These are phyloP conservation scores for Elsinoe necatrix DNA, from an alignment of 2,329 filamentous ascomycete species.

Conservation along the genomic window DNA sequence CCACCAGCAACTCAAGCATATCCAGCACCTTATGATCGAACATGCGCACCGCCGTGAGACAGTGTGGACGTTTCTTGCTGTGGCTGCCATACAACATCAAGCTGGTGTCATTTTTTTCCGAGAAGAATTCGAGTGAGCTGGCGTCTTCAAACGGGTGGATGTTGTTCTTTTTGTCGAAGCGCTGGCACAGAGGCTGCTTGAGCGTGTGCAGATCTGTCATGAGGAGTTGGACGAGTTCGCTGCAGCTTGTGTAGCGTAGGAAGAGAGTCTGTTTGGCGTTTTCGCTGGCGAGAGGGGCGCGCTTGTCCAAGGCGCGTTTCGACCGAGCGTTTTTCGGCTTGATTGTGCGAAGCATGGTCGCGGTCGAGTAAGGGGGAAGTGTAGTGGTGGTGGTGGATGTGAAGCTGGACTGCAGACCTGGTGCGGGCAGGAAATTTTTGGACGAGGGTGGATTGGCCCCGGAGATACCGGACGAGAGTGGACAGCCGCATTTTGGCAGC, in stretches of 20 bases:
- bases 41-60: slow-evolving; percentile 70
- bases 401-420: background rate
- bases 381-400: background rate
- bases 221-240: slow-evolving; percentile 72
- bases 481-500: background rate
- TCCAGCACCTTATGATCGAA: slow-evolving; percentile 85
- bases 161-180: slow-evolving; percentile 94
- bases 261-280: slow-evolving; percentile 86
- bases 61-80: slow-evolving; percentile 93
- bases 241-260: slow-evolving; percentile 78
- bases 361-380: background rate
- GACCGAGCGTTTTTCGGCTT: slow-evolving; percentile 70
- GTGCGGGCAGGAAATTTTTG: slow-evolving; percentile 14
- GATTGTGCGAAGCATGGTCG: slow-evolving; percentile 49
- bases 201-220: slow-evolving; percentile 77
- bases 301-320: slow-evolving; percentile 88
- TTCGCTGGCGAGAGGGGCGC: slow-evolving; percentile 79
- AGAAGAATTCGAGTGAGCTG: slow-evolving; percentile 85
- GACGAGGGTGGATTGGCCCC: background rate
- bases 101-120: slow-evolving; percentile 88
- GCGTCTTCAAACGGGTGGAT: slow-evolving; percentile 92
- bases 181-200: slow-evolving; percentile 74
- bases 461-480: background rate
- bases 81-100: slow-evolving; percentile 76
- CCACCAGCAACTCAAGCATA: slow-evolving; percentile 84